Base-by-base conservation (phyloP, 768 basidiomycete species). In the Lanmaoa rubissima region DNA sequence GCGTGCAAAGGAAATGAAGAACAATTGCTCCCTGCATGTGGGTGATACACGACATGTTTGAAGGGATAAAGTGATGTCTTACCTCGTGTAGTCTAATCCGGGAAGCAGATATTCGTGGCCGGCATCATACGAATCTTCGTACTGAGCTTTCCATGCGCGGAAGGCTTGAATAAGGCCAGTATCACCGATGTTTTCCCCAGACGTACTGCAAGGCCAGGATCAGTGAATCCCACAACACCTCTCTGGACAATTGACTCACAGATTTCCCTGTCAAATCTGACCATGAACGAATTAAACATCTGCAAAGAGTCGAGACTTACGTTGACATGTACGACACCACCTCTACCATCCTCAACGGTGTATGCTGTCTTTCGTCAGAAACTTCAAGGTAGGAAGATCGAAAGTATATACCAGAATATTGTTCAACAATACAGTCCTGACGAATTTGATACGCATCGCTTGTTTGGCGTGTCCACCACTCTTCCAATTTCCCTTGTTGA, bases 401-500 rank as follows among this genome's bases (percentile, higher is more conserved):
- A 53, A 12, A 53, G 10, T 24, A 85, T 83, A 24, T 64, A 89
- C 88, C 79, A n/a, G 88, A 91, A 73, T 87, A 98, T 70, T 98
- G 95, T 51, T 88, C 80, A n/a, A 90, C 84, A 52, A 99, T 88
- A 69, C 96, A 98, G 53, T 88, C 82, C 64, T 93, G 89, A 52
- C 87, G 86, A 58, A 81, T 79, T 53, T 91, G 77, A 79, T 95
- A 99, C 0, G 87, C 88, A 59, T 84, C 79, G 63, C 87, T 91
- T 4, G 96, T 98, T 41, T 78, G 75, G 58, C 94, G 90, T 3
- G 91, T 88, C 94, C 94, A 98, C 94, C 94, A 98, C 64, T 94
- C 79, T 55, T 89, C 85, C 13, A 94, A 75, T 72, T 88, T 88
- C 50, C 96, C 97, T 40, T 88, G 74, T 69, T 92, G 88, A 69